These are phyloP conservation scores for Aspergillus unguis DNA, from an alignment of 2,329 filamentous ascomycete species.

Conservation along the genomic window DNA sequence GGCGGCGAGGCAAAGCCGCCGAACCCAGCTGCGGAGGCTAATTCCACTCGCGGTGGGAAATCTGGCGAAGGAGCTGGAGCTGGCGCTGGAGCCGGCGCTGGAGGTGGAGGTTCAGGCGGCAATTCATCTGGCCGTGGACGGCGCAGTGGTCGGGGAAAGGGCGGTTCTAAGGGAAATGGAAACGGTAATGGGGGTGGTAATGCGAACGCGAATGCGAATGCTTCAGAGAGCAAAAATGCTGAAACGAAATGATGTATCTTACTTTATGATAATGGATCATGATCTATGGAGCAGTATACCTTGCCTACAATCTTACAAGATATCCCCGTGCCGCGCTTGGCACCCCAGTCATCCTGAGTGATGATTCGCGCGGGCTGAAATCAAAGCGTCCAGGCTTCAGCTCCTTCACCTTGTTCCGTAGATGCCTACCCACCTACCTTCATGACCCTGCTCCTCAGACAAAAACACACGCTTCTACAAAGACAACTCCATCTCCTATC, in stretches of 20 bases:
- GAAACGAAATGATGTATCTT: conserved; percentile 19
- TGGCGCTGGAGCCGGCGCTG: not conserved
- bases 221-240: conserved; percentile 12
- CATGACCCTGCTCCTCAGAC: not conserved
- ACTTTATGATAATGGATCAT: conserved; percentile 11
- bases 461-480: not conserved
- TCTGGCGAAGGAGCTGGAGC: conserved; percentile 13
- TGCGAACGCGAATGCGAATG: conserved; percentile 8
- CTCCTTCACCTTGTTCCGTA: not conserved
- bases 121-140: conserved; percentile 18
- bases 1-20: conserved; percentile 18
- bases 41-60: conserved; percentile 10
- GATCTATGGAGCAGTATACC: not conserved
- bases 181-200: conserved; percentile 7
- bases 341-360: not conserved
- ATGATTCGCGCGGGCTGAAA: not conserved
- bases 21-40: conserved; percentile 8
- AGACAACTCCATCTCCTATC: not conserved
- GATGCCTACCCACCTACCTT: not conserved
- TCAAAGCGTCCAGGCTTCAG: not conserved
- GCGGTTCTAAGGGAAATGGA: conserved; percentile 14
- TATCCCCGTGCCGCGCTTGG: not conserved
- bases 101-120: conserved; percentile 7
- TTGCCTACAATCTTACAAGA: not conserved
- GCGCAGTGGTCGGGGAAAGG: conserved; percentile 20